Evolutionary conservation across 176 grass and related monocot species (phyloP).

Genomic region (Musa beccarii): DNA sequence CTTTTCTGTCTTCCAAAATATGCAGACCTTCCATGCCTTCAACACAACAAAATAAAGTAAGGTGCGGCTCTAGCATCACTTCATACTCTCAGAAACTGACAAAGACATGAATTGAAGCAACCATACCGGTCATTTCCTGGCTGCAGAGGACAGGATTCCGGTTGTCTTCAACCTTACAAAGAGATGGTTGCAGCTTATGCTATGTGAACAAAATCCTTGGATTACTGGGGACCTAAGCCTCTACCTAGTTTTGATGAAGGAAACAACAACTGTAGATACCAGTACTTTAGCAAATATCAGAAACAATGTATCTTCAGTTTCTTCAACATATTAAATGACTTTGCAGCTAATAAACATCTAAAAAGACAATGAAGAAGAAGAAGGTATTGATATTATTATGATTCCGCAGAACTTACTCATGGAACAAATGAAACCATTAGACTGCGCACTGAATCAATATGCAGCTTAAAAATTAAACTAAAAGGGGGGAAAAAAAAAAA

Average conservation of each 20-base stretch:
- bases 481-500: not conserved
- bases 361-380: not conserved
- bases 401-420: too few species aligned
- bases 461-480: not conserved
- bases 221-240: not conserved
- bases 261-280: not conserved
- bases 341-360: not conserved
- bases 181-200: not conserved
- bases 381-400: not conserved
- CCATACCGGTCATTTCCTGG: not conserved
- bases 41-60: not conserved
- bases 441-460: too few species aligned
- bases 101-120: not conserved
- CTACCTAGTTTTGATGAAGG: not conserved
- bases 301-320: not conserved
- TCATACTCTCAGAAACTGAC: not conserved
- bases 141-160: not conserved
- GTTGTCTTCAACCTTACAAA: not conserved
- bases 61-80: not conserved
- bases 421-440: too few species aligned
- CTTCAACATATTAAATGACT: not conserved
- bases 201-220: not conserved
- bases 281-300: not conserved
- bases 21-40: not conserved
- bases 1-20: slow-evolving; percentile 12